phyloP scores from a whole-genome alignment of 805 yeast species.

The Pichia heedii region DNA sequence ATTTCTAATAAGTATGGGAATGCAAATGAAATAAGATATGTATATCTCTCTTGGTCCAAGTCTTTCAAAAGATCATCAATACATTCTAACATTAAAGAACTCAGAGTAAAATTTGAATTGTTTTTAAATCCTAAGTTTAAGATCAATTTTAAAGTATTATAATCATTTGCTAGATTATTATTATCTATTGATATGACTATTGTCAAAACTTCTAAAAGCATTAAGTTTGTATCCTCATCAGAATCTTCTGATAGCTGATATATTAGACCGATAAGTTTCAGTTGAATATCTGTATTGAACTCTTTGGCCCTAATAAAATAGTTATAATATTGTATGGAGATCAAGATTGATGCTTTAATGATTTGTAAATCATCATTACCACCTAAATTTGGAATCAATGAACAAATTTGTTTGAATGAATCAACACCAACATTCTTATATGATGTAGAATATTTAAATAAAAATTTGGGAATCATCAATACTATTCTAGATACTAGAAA shows the following conservation, averaged over 20 bases:
- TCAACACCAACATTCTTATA: slow-evolving; percentile 18
- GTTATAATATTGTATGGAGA: slow-evolving; percentile 43
- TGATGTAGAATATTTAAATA: slow-evolving; percentile 40
- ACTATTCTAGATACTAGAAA: slow-evolving; percentile 42
- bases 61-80: slow-evolving; percentile 48
- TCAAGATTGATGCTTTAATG: slow-evolving; percentile 29
- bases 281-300: slow-evolving; percentile 22
- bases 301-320: slow-evolving; percentile 24
- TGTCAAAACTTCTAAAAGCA: slow-evolving; percentile 62
- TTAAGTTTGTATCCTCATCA: slow-evolving; percentile 72
- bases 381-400: slow-evolving; percentile 19
- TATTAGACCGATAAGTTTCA: slow-evolving; percentile 28
- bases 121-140: slow-evolving; percentile 62
- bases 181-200: slow-evolving; percentile 44
- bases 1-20: slow-evolving; percentile 42
- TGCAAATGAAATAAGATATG: slow-evolving; percentile 39
- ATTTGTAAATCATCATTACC: slow-evolving; percentile 16
- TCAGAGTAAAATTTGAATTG: slow-evolving; percentile 63
- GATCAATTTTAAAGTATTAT: slow-evolving; percentile 42
- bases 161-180: slow-evolving; percentile 23
- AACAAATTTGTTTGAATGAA: slow-evolving; percentile 18
- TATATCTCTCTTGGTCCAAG: slow-evolving; percentile 37
- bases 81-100: slow-evolving; percentile 60
- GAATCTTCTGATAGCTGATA: slow-evolving; percentile 45
- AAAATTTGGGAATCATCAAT: slow-evolving; percentile 45